These are phyloP conservation scores for Emergomyces orientalis DNA, from an alignment of 2,329 filamentous ascomycete species.

Conservation along the genomic window DNA sequence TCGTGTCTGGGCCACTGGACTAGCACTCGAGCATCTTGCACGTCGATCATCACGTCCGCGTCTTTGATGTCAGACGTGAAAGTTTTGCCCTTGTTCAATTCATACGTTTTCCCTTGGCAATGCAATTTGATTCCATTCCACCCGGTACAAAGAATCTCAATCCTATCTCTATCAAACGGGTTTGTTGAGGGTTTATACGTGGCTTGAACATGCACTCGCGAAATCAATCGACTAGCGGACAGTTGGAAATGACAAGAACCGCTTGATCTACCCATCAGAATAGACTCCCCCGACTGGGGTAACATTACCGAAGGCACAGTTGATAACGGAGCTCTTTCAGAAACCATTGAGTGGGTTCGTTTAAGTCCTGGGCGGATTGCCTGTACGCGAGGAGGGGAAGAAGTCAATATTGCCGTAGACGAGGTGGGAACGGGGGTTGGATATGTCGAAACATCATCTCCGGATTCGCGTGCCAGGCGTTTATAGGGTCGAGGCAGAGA, in stretches of 20 bases:
- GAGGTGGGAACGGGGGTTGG: constrained; percentile 92
- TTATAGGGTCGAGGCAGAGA: constrained; percentile 40
- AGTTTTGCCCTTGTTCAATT: constrained; percentile 75
- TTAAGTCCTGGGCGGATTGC: constrained; percentile 40
- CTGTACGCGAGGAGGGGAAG: constrained; percentile 59
- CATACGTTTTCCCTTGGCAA: constrained; percentile 78
- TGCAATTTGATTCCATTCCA: constrained; percentile 95
- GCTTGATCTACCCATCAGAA: constrained; percentile 86
- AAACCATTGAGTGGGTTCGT: constrained; percentile 55
- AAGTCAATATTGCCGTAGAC: constrained; percentile 81
- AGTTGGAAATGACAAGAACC: constrained; percentile 94
- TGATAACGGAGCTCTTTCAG: constrained; percentile 74
- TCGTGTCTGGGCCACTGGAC: constrained; percentile 69
- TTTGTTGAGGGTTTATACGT: constrained; percentile 64
- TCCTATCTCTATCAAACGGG: constrained; percentile 60
- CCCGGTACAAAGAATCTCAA: constrained; percentile 84
- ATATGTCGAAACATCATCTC: constrained; percentile 52
- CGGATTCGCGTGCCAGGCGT: constrained; percentile 38
- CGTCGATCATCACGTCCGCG: constrained; percentile 87
- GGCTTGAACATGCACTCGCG: constrained; percentile 84
- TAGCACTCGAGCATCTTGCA: constrained; percentile 83
- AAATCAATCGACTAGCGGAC: constrained; percentile 83
- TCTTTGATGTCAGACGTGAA: constrained; percentile 84
- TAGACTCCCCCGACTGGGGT: constrained; percentile 66
- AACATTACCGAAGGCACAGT: constrained; percentile 76